Conservation (phyloP, 805 yeast genomes). For the Kazachstania martiniae region DNA sequence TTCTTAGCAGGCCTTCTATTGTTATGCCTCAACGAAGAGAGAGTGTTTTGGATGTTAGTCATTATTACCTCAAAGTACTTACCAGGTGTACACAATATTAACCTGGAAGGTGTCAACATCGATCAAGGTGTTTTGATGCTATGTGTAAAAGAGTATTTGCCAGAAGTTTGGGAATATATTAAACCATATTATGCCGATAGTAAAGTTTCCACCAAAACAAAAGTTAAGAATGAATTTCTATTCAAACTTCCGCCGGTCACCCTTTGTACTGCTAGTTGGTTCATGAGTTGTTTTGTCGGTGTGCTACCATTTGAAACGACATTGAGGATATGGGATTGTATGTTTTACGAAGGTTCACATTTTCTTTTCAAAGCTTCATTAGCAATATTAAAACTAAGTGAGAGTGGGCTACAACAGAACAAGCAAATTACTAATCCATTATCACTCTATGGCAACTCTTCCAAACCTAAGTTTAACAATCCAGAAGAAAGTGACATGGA, state of each 20-base stretch:
- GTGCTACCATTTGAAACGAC: slow-evolving; percentile 82
- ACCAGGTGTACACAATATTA: slow-evolving; percentile 86
- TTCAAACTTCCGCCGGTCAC: slow-evolving; percentile 81
- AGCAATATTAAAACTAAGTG: slow-evolving; percentile 66
- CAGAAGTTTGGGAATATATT: slow-evolving; percentile 61
- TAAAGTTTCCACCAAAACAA: slow-evolving; percentile 12
- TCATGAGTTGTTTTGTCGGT: slow-evolving; percentile 93
- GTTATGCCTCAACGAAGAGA: slow-evolving; percentile 80
- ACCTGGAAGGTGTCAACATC: slow-evolving; percentile 86
- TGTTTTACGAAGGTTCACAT: slow-evolving; percentile 86
- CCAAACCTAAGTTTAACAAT: slow-evolving; percentile 1
- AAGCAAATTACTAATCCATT: slow-evolving; percentile 2
- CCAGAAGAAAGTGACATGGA: slow-evolving; percentile 41
- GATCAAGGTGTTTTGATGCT: slow-evolving; percentile 92
- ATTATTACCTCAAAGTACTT: slow-evolving; percentile 75
- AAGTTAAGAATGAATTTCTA: slow-evolving; percentile 37
- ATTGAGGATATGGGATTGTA: slow-evolving; percentile 86
- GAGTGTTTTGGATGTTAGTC: slow-evolving; percentile 91
- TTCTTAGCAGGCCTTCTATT: slow-evolving; percentile 82
- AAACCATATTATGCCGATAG: too few species aligned
- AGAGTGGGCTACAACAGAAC: slow-evolving; percentile 43
- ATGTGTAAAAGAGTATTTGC: slow-evolving; percentile 73
- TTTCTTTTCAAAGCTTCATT: slow-evolving; percentile 74
- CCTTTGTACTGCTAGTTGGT: slow-evolving; percentile 93
- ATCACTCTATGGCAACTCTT: neutral